Evolutionary conservation across 441 rosid species (phyloP), one percentile per base, ranked within the genome.

Genomic region (Capsella rubella): DNA sequence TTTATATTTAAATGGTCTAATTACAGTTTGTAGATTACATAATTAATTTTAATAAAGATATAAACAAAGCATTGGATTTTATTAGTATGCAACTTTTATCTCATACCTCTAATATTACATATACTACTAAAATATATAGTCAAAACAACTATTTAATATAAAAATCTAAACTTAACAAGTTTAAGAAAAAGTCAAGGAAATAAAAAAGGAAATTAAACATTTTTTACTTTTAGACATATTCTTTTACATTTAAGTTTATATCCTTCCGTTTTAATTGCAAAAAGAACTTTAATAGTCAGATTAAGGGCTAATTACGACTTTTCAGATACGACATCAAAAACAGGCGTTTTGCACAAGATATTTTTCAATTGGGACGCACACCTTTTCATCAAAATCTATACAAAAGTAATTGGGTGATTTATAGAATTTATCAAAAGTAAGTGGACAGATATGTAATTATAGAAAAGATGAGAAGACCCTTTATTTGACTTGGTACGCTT

Each of bases 231-330:
- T 0, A 64, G 64, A 72, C 18, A 64, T 29, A 45, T 46, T 35
- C 52, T 74, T 56, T 28, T 40, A 8, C 68, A 74, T 74, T 21
- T 59, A 67, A 59, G 55, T 21, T 18, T 1, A 67, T 67, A 52
- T 61, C 79, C 74, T 75, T 68, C 79, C 74, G 69, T 61, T 75
- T 67, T 52, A 43, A 64, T 31, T 67, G 73, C 68, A 74, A 49
- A 35, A 64, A 73, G 35, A 28, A 25, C 10, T 14, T 47, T 6
- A 57, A 65, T 25, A 49, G 64, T 16, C 59, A 37, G 52, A 73
- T 39, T 49, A 37, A 21, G 51, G 51, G 42, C 13, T 47, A 67
- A 29, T 59, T 25, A 67, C 50, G 52, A 51, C 68, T 32, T 74
- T 65, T 37, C 5, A 57, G 5, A 65, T 39, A 28, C 28, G 5